A percentile compares a stretch with the other conserved stretches of the same genome.
Evolutionary conservation across 164 flowering plant genomes (phyloP).

Genomic region (Stephania japonica): DNA sequence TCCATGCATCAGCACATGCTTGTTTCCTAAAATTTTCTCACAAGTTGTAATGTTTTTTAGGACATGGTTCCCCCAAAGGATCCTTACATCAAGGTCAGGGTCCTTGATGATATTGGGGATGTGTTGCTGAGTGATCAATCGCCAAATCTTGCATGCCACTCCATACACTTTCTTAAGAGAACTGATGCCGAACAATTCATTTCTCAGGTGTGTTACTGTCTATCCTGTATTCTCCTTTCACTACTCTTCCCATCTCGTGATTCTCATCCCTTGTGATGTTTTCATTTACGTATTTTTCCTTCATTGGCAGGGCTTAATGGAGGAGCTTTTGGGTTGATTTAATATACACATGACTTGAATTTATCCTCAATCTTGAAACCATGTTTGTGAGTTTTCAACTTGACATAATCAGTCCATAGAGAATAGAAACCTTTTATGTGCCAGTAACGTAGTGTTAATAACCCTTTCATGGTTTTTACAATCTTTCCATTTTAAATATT

Average conservation of each 20-base stretch:
- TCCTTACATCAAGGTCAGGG: constrained; percentile 89
- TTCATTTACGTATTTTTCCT: background rate
- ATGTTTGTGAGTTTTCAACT: background rate
- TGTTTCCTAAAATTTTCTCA: background rate
- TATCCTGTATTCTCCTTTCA: background rate
- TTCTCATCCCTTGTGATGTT: background rate
- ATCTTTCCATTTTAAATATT: background rate
- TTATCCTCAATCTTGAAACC: background rate
- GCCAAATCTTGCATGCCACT: constrained; percentile 65
- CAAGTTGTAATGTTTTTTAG: constrained; percentile 28
- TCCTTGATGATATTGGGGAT: constrained; percentile 79
- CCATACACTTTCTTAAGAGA: constrained; percentile 81
- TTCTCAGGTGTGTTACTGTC: constrained; percentile 42
- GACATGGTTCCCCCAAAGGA: constrained; percentile 99
- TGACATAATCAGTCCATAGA: background rate
- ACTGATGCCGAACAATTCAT: constrained; percentile 93
- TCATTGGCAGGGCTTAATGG: constrained; percentile 67
- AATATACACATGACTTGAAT: background rate
- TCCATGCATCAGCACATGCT: background rate
- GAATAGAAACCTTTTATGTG: background rate
- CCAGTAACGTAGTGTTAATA: background rate
- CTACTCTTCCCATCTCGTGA: background rate
- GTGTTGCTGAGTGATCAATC: constrained; percentile 61
- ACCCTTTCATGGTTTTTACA: background rate
- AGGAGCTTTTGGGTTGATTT: constrained; percentile 60